phyloP scores from a whole-genome alignment of 768 basidiomycete genomes.

The Boletus pseudo-olivaceus region DNA sequence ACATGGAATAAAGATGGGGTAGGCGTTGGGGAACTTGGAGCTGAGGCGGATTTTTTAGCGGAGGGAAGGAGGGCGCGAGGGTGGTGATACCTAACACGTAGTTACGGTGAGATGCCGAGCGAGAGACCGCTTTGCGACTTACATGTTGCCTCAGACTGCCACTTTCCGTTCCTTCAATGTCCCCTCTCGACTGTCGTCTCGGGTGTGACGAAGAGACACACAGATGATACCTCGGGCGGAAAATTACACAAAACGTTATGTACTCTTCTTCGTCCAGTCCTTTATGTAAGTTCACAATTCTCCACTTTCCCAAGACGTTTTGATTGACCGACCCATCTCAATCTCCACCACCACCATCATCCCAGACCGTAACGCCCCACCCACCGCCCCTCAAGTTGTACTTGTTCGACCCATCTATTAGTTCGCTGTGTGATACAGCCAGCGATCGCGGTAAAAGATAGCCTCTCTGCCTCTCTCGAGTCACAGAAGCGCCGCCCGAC shows the following conservation, averaged over 20 bases:
- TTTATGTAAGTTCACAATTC: constrained; percentile 30
- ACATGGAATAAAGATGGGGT: constrained; percentile 6
- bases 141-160: constrained; percentile 15
- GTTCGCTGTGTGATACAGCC: neutral
- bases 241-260: constrained; percentile 16
- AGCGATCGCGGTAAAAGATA: neutral
- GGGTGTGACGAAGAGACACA: constrained; percentile 1
- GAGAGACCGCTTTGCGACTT: constrained; percentile 8
- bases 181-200: too few species aligned
- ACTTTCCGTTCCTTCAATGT: neutral
- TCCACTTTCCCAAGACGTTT: constrained; percentile 18
- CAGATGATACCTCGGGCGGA: neutral
- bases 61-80: constrained; percentile 24
- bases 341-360: neutral
- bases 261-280: constrained; percentile 8
- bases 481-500: neutral
- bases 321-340: constrained; percentile 3
- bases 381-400: neutral
- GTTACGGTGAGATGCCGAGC: neutral
- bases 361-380: neutral
- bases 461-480: neutral
- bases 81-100: constrained; percentile 19
- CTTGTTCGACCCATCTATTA: neutral
- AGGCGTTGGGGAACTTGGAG: constrained; percentile 24
- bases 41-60: constrained; percentile 22